phyloP scores from a whole-genome alignment of 2,329 filamentous ascomycete species.

The Ascochyta pisi region DNA sequence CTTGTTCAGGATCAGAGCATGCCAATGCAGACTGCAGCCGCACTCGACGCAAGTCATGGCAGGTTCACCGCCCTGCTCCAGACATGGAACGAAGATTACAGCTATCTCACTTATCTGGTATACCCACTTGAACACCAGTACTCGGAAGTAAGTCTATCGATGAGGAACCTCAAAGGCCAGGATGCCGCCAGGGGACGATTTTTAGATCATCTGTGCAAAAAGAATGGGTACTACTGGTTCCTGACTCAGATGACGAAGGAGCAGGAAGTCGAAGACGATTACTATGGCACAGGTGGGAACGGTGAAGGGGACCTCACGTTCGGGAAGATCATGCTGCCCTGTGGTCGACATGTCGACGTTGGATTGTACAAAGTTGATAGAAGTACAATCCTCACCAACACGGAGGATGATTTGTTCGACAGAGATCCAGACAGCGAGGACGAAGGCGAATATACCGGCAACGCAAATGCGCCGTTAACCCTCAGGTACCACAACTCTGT shows the following conservation, averaged over 20 bases:
- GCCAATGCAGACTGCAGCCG: slow-evolving; percentile 18
- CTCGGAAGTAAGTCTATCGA: slow-evolving; percentile 27
- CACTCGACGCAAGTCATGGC: slow-evolving; percentile 13
- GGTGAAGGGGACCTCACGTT: slow-evolving; percentile 12
- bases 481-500: too few species aligned
- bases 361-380: neutral
- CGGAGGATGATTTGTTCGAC: too few species aligned
- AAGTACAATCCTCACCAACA: too few species aligned
- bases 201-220: slow-evolving; percentile 24
- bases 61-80: slow-evolving; percentile 9
- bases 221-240: slow-evolving; percentile 26
- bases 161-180: slow-evolving; percentile 29
- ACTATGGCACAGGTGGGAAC: slow-evolving; percentile 13
- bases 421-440: too few species aligned
- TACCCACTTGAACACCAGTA: slow-evolving; percentile 40
- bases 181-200: slow-evolving; percentile 27
- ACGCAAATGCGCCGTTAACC: too few species aligned
- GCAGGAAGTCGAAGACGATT: slow-evolving; percentile 9
- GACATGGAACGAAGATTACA: slow-evolving; percentile 9
- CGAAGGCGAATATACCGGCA: too few species aligned
- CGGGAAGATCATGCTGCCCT: slow-evolving; percentile 5
- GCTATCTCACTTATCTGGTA: slow-evolving; percentile 14
- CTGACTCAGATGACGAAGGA: slow-evolving; percentile 20
- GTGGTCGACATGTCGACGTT: neutral
- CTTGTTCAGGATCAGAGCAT: slow-evolving; percentile 46